A percentile compares a stretch with the other conserved stretches of the same genome.
These are phyloP conservation scores for Allium sativum DNA, from an alignment of 106 monocot species.

Conservation along the genomic window DNA sequence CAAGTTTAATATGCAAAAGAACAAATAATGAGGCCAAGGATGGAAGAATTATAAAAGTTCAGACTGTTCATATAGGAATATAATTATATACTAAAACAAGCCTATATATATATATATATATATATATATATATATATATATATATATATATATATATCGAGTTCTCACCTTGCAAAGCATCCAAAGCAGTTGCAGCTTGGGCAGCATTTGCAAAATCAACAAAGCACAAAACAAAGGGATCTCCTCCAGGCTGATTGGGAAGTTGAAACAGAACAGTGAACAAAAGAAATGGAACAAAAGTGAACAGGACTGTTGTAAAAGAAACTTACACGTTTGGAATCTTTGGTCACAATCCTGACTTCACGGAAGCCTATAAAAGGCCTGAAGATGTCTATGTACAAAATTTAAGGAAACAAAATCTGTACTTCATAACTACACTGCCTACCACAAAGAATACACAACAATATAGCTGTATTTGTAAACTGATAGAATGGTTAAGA, in stretches of 20 bases:
- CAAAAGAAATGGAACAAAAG: no score
- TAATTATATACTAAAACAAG: no score
- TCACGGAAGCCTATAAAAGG: slow-evolving; percentile 68
- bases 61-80: no score
- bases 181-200: slow-evolving; percentile 34
- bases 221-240: slow-evolving; percentile 39
- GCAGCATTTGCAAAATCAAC: slow-evolving; percentile 27
- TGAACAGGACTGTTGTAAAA: neutral
- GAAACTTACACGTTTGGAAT: slow-evolving; percentile 41
- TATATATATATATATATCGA: no score
- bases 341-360: slow-evolving; percentile 70
- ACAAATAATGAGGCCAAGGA: no score
- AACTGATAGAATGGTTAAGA: no score
- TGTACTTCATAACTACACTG: neutral
- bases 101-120: neutral
- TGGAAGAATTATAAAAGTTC: no score
- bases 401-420: slow-evolving; percentile 30
- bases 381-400: slow-evolving; percentile 45
- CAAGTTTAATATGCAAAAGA: no score
- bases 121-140: neutral
- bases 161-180: slow-evolving; percentile 39
- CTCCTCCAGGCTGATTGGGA: slow-evolving; percentile 22
- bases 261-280: neutral
- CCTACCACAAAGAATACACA: no score
- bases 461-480: no score